These are phyloP conservation scores for Fraxinus anomala DNA, from an alignment of 257 asterid species.

Conservation along the genomic window DNA sequence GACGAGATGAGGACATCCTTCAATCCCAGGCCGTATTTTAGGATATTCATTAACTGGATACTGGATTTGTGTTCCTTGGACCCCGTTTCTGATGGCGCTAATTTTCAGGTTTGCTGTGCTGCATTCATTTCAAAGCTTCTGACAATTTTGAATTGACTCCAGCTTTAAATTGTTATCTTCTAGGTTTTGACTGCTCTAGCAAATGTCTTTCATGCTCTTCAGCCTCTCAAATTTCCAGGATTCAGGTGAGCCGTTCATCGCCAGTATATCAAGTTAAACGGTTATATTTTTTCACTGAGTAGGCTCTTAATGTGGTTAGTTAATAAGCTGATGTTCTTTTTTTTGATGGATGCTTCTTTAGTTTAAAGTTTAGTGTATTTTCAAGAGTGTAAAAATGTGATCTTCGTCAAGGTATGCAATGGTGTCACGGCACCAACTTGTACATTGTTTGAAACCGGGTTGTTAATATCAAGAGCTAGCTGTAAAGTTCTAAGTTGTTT, in stretches of 20 bases:
- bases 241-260: constrained; percentile 56
- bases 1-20: constrained; percentile 71
- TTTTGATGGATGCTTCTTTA: neutral
- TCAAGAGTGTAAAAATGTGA: neutral
- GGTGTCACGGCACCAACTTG: neutral
- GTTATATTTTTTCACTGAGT: neutral
- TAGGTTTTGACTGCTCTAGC: constrained; percentile 92
- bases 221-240: constrained; percentile 94
- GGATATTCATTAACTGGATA: constrained; percentile 88
- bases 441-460: neutral
- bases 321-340: neutral
- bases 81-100: constrained; percentile 89
- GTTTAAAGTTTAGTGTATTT: neutral
- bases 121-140: constrained; percentile 1
- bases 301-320: neutral
- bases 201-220: constrained; percentile 87
- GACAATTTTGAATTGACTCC: constrained; percentile 1
- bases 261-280: neutral
- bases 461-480: neutral
- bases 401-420: neutral
- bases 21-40: constrained; percentile 90
- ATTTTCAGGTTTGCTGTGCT: constrained; percentile 68
- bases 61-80: constrained; percentile 88
- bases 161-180: neutral
- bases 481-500: neutral